Evolutionary conservation across 2,329 filamentous ascomycete species (phyloP), one percentile per base, ranked within the genome.

Genomic region (Colletotrichum higginsianum): DNA sequence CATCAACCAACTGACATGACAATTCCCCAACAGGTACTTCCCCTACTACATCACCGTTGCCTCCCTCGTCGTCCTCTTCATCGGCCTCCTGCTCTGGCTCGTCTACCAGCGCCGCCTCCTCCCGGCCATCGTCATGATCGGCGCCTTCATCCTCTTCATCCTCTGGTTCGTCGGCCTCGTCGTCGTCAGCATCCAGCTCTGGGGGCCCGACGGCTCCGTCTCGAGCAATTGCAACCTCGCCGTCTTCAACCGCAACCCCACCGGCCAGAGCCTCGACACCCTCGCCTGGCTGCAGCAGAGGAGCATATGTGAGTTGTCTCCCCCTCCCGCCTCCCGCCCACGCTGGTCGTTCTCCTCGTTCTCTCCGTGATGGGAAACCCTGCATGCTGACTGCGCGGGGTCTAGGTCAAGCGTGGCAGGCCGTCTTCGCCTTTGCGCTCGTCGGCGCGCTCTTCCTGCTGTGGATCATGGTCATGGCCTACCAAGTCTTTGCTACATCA

Each of bases 391-490:
- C 38, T n/a, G n/a, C 8, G 26, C 11, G 44, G 30, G 5, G 13
- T 47, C 44, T 61, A 89, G 87, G 88, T 78, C 88, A 90, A 80
- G 86, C 86, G 53, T 92, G 91, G 91, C 87, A 90, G 75, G 86
- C 91, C 1, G 88, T 89, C 2, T 93, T 92, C 79, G 86, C 89
- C 1, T 90, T 92, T 78, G 86, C 86, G 21, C 79, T 93, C 30
- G 86, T 90, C 2, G 90, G 90, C 0, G 82, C 80, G 21, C 81
- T 91, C 1, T 92, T 92, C 74, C 78, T 91, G 70, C 77, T 92
- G n/a, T 92, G 90, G 90, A 89, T 92, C 76, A 91, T 92, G 85
- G 83, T 91, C 73, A 91, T 92, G 87, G 87, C 89, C 13, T 89
- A 90, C 75, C 89, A 91, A 74, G 90, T 92, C 12, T 92, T 90